Conservation (phyloP, 129 eudicot genomes). For the Scalesia atractyloides region DNA sequence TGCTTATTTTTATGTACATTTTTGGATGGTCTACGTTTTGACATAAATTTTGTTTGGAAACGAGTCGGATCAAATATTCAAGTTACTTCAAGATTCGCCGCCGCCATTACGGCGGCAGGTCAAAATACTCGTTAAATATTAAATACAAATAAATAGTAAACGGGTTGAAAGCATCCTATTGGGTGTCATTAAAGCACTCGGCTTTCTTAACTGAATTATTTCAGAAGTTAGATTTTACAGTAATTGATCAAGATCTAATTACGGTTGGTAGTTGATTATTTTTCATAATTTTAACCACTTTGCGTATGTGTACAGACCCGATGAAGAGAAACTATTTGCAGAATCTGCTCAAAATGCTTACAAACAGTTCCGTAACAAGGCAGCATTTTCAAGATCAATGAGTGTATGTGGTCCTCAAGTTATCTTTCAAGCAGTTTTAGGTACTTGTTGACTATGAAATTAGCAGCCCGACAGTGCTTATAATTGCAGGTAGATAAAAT, state of each 20-base stretch:
- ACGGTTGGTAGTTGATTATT: neutral
- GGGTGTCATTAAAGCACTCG: neutral
- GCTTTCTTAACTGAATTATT: neutral
- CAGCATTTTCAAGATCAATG: conserved; percentile 95
- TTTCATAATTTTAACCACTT: conserved; percentile 2
- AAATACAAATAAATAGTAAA: neutral
- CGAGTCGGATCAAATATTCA: too few relatives aligned
- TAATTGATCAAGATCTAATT: neutral
- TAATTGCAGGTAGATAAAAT: conserved; percentile 59
- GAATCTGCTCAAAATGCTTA: conserved; percentile 80
- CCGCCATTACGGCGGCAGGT: too few relatives aligned
- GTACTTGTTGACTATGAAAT: neutral
- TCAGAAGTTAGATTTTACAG: neutral
- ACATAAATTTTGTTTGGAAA: too few relatives aligned
- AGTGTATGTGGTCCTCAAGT: conserved; percentile 47
- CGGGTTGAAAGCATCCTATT: neutral
- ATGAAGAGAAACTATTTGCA: conserved; percentile 89
- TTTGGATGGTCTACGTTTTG: too few relatives aligned
- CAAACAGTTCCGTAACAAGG: conserved; percentile 77
- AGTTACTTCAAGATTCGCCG: too few relatives aligned
- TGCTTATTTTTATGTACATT: too few relatives aligned
- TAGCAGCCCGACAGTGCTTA: neutral
- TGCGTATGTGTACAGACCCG: conserved; percentile 52
- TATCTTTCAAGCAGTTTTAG: neutral
- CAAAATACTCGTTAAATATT: neutral